phyloP scores from a whole-genome alignment of 2,329 filamentous ascomycete species.

The Pseudocercospora cruenta region DNA sequence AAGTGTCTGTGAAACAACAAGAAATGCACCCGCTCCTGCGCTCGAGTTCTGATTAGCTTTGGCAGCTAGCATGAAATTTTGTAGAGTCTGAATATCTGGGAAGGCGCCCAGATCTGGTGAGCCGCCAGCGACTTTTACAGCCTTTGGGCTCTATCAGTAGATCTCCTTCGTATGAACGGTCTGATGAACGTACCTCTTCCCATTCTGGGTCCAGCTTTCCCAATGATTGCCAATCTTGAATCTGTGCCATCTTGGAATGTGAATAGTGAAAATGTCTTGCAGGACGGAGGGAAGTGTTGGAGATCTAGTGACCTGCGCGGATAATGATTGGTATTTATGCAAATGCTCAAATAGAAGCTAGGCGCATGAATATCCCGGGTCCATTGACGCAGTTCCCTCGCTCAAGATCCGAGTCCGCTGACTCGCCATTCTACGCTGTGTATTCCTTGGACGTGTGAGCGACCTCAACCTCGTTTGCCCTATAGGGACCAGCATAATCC shows the following conservation, averaged over 20 bases:
- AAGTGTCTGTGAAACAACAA: not conserved
- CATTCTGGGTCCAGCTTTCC: conserved; percentile 33
- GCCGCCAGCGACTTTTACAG: conserved; percentile 24
- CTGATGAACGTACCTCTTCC: conserved; percentile 20
- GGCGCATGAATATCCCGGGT: too few species aligned
- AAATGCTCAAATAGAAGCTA: too few species aligned
- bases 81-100: conserved; percentile 26
- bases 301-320: too few species aligned
- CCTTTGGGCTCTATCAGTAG: not conserved
- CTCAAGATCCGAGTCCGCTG: too few species aligned
- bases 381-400: too few species aligned
- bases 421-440: too few species aligned
- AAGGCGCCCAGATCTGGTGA: conserved; percentile 34
- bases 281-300: not conserved
- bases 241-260: conserved; percentile 29
- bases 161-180: not conserved
- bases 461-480: too few species aligned
- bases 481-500: too few species aligned
- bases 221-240: conserved; percentile 34
- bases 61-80: conserved; percentile 25
- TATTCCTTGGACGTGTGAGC: too few species aligned
- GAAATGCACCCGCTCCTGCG: not conserved
- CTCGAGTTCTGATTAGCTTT: conserved; percentile 24
- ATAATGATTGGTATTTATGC: too few species aligned
- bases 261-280: not conserved